Evolutionary conservation across 768 basidiomycete species (phyloP), one percentile per base, ranked within the genome.

Genomic region (Leucocoprinus birnbaumii): DNA sequence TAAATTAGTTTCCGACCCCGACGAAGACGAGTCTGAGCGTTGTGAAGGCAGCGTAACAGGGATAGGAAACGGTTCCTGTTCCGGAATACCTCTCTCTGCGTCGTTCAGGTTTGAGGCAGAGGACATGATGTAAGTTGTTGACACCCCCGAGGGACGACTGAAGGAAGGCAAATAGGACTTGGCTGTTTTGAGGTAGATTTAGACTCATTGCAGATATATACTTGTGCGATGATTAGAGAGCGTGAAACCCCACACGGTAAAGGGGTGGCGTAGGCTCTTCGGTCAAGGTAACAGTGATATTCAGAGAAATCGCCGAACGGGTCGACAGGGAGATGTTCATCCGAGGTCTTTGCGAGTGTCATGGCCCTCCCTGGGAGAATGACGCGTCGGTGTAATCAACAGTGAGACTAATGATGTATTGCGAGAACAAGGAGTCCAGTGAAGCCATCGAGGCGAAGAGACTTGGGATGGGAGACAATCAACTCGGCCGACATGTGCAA

Each of bases 271-370:
- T 68, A 69, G 65, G 61, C 61, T 61, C 60, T 65, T 62, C 62
- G 63, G 59, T 41, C 58, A 55, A 41, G 47, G 27, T 19, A 43
- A 25, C 11, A 49, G 59, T 65, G 59, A 61, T 71, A 66, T 66
- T 62, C 71, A 72, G 68, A 73, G 67, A 69, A 68, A 71, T 69
- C 69, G 56, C 75, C 73, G 72, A 73, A 61, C 54, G 53, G 59
- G 57, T 62, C 57, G 58, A 61, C 61, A 56, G 22, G 37, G 41
- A 35, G 19, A 51, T 53, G 61, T 69, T 69, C 68, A 68, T 56
- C 71, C 71, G 71, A 72, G 58, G 72, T 73, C 65, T 52, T 65
- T 62, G 71, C 68, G 68, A 65, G 55, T 59, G 61, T 55, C 52
- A 49, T 52, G 58, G 46, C 37, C 51, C 58, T 10, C 38, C 61